A percentile compares a stretch with the other conserved stretches of the same genome.
phyloP scores from a whole-genome alignment of 1,284 basidiomycete genomes.

The Xanthoconium separans region DNA sequence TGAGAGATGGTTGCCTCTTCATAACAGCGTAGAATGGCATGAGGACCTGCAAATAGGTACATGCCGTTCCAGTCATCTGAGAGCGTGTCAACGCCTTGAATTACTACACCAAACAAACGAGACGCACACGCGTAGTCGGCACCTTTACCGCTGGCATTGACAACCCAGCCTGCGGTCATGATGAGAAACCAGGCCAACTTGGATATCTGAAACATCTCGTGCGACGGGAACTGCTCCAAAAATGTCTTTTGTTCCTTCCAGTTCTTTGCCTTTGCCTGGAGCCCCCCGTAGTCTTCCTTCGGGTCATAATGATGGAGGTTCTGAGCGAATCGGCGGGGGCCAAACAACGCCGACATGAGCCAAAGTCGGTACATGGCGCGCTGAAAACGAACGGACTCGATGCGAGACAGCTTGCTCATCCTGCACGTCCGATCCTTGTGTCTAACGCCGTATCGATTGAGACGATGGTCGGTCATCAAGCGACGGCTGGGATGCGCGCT shows the following conservation, averaged over 20 bases:
- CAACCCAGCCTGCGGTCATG: not conserved
- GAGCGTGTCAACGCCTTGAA: not conserved
- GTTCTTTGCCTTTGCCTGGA: not conserved
- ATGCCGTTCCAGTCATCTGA: conserved; percentile 2
- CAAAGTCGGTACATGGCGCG: conserved; percentile 33
- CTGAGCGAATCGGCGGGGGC: not conserved
- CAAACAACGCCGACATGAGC: conserved; percentile 22
- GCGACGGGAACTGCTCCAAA: conserved; percentile 1
- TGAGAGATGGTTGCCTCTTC: conserved; percentile 1
- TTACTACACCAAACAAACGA: too few relatives aligned
- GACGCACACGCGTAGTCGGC: not conserved
- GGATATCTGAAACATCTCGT: conserved; percentile 6
- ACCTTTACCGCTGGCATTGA: not conserved
- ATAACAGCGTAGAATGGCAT: conserved; percentile 4
- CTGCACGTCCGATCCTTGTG: conserved; percentile 30
- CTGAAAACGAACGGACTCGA: conserved; percentile 33
- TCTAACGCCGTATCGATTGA: conserved; percentile 11
- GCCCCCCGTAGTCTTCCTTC: not conserved
- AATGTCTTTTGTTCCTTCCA: conserved; percentile 5
- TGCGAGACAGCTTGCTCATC: conserved; percentile 23
- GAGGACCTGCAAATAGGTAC: conserved; percentile 11
- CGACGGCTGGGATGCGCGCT: not conserved
- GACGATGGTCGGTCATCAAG: too few relatives aligned
- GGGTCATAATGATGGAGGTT: not conserved
- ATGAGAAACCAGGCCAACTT: not conserved